phyloP scores from a whole-genome alignment of 768 basidiomycete genomes.

The Podaxis sp. region DNA sequence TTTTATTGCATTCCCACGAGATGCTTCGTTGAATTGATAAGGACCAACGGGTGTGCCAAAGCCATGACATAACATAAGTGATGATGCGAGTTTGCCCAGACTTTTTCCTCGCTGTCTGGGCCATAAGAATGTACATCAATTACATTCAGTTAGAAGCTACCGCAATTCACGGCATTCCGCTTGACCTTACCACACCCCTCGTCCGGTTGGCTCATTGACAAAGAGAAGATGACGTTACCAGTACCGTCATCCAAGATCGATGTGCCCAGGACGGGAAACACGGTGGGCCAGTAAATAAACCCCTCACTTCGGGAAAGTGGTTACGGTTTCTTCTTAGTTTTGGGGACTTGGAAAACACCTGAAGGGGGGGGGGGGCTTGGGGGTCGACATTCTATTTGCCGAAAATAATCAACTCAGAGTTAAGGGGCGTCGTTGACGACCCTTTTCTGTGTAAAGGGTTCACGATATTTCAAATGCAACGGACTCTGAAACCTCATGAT shows the following conservation, averaged over 20 bases:
- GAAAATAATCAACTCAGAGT: neutral
- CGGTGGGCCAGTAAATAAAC: no score
- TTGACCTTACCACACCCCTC: neutral
- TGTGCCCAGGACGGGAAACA: neutral
- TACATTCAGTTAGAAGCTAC: slow-evolving; percentile 2
- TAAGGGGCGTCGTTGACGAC: neutral
- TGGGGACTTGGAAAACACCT: no score
- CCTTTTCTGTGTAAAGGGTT: neutral
- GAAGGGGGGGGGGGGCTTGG: neutral
- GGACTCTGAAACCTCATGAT: no score
- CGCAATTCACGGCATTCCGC: slow-evolving; percentile 12
- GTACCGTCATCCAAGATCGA: neutral
- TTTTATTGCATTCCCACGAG: slow-evolving; percentile 1
- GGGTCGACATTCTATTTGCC: no score
- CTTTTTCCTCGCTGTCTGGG: neutral
- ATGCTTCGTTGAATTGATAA: slow-evolving; percentile 5
- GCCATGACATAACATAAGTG: neutral
- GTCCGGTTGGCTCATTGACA: slow-evolving; percentile 4
- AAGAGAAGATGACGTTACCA: slow-evolving; percentile 2
- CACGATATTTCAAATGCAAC: neutral
- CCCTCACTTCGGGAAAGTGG: no score
- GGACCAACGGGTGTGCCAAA: neutral
- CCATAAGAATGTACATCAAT: slow-evolving; percentile 1
- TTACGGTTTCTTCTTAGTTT: neutral
- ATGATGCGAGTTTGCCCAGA: neutral